phyloP scores from a whole-genome alignment of 2,329 filamentous ascomycete genomes.

The Clonostachys rosea region DNA sequence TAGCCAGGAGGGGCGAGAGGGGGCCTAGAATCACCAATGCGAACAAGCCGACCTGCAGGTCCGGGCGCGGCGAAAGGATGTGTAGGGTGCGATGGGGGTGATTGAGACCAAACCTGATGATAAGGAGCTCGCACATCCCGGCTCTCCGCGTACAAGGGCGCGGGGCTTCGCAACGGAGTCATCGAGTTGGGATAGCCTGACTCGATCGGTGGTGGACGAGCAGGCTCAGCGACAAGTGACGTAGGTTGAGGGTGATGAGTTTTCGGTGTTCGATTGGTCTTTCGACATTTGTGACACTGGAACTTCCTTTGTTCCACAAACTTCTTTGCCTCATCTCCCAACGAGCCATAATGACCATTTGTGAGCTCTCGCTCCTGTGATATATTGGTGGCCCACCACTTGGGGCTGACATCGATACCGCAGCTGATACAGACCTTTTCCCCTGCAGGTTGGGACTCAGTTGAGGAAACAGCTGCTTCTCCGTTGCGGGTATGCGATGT shows the following conservation, averaged over 20 bases:
- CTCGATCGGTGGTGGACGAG: neutral
- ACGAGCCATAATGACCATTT: constrained; percentile 43
- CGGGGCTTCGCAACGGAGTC: neutral
- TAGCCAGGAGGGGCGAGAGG: constrained; percentile 3
- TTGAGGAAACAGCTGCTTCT: constrained; percentile 6
- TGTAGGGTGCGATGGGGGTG: neutral
- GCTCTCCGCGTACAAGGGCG: neutral
- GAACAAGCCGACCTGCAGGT: neutral
- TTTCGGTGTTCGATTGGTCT: neutral
- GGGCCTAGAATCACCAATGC: neutral
- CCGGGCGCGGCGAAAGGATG: neutral
- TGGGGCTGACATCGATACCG: constrained; percentile 66
- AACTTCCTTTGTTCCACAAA: constrained; percentile 57
- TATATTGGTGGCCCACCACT: constrained; percentile 62
- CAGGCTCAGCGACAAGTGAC: neutral
- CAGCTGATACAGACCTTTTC: constrained; percentile 60
- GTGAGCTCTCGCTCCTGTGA: constrained; percentile 44
- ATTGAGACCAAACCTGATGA: constrained; percentile 1
- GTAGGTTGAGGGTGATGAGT: neutral
- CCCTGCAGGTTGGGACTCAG: constrained; percentile 19
- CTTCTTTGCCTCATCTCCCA: constrained; percentile 52
- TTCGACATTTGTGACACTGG: constrained; percentile 70
- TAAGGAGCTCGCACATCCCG: neutral
- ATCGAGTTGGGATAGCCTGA: too few species aligned
- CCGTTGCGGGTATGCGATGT: constrained; percentile 13